Evolutionary conservation across 495 filamentous ascomycete species (phyloP), one percentile per base, ranked within the genome.

Genomic region (Penicillium parvum): DNA sequence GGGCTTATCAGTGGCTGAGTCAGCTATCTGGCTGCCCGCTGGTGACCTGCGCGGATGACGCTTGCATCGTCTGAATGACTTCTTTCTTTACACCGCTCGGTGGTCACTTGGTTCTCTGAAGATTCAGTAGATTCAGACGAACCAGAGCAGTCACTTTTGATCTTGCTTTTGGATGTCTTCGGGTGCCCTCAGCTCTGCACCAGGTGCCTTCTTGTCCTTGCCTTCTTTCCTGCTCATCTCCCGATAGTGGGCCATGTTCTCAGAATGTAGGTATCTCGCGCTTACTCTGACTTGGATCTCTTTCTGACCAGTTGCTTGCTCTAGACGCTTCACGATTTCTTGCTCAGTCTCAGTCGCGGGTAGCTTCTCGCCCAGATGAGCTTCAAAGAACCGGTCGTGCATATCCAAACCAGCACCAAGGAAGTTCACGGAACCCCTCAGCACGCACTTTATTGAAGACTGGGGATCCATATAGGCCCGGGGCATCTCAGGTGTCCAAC

Each of bases 321-420:
- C 14, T 22, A 98, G 92, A 98, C 85, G 92, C 92, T 53, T 97
- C 94, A 40, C 85, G 84, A 37, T 98, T 98, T 62, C 82, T 98
- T 48, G 90, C 92, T 36, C 92, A 98, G 77, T 97, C 92, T 40
- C 90, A 96, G 70, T 95, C 92, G 23, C 83, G 89, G 37, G 68
- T 88, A 77, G 75, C 68, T 72, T 84, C 63, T 65, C 81, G 81
- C 49, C 73, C 77, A 16, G 83, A 86, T 35, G 77, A 74, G 47
- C 43, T 61, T 63, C 69, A 72, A 36, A 58, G 69, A 50, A 73
- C 71, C 43, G 73, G 70, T 22, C 60, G 69, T 52, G 73, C 74
- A 38, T 68, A 72, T 22, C 67, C 64, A 25, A 66, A 58, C 43
- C 60, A 45, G 21, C 44, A 59, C 30, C 64, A 68, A 45, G 67